These are phyloP conservation scores for Terana coerulea DNA, from an alignment of 768 basidiomycete species.

Conservation along the genomic window DNA sequence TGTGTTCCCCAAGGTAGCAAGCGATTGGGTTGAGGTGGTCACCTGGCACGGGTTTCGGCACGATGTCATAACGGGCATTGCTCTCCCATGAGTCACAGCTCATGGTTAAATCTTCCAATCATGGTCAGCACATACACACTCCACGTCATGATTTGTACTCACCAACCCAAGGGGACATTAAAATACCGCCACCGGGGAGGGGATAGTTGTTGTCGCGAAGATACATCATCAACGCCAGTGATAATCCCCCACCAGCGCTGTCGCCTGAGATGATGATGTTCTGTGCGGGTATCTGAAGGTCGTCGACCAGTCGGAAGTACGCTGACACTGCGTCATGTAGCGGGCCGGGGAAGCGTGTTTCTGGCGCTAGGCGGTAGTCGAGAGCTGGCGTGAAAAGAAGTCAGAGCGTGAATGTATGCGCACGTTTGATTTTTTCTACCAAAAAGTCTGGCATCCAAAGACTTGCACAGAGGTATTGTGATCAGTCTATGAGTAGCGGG, in stretches of 20 bases:
- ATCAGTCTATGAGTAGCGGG: slow-evolving; percentile 88
- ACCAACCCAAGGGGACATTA: slow-evolving; percentile 97
- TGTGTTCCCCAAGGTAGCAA: slow-evolving; percentile 85
- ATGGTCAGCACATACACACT: slow-evolving; percentile 11
- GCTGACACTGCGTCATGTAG: slow-evolving; percentile 80
- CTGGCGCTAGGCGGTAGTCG: slow-evolving; percentile 94
- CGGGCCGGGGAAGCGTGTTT: slow-evolving; percentile 91
- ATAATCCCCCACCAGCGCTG: slow-evolving; percentile 89
- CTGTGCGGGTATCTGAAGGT: slow-evolving; percentile 86
- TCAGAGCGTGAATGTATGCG: neutral
- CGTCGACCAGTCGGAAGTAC: slow-evolving; percentile 83
- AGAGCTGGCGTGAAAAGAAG: slow-evolving; percentile 50
- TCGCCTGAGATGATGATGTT: slow-evolving; percentile 90
- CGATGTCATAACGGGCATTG: slow-evolving; percentile 82
- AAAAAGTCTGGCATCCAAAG: slow-evolving; percentile 86
- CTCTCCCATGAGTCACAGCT: slow-evolving; percentile 98
- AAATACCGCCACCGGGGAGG: slow-evolving; percentile 78
- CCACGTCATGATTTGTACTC: slow-evolving; percentile 28
- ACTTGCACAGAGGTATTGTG: slow-evolving; percentile 88
- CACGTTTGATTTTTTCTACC: slow-evolving; percentile 36
- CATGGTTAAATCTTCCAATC: slow-evolving; percentile 77
- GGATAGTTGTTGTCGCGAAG: slow-evolving; percentile 88
- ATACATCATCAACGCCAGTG: slow-evolving; percentile 87
- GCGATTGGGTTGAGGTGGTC: slow-evolving; percentile 92
- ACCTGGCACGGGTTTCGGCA: slow-evolving; percentile 64